Evolutionary conservation across 2,329 filamentous ascomycete species (phyloP).

Genomic region (Trichoderma hamatum): DNA sequence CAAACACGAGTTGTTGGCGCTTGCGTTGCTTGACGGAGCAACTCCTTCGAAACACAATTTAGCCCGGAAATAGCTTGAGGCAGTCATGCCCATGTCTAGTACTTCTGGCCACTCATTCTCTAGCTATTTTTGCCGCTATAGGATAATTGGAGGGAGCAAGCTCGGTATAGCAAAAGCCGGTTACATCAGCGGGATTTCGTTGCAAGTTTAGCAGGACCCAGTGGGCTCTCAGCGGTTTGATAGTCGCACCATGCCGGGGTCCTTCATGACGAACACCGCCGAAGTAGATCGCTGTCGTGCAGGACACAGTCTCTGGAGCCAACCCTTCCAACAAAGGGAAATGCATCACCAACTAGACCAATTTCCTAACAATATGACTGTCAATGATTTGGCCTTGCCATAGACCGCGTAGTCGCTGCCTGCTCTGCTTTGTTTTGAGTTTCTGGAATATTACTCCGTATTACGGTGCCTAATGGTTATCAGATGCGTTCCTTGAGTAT

Average conservation of each 20-base stretch:
- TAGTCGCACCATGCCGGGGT: conserved; percentile 13
- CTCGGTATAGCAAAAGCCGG: conserved; percentile 10
- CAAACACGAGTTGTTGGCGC: neutral
- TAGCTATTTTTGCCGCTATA: neutral
- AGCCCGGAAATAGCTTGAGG: neutral
- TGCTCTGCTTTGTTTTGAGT: neutral
- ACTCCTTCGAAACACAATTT: neutral
- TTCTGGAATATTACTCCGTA: neutral
- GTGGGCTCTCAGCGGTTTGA: conserved; percentile 4
- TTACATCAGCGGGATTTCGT: conserved; percentile 13
- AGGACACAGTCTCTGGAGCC: neutral
- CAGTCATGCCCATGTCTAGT: neutral
- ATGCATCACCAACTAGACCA: neutral
- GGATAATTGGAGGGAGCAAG: neutral
- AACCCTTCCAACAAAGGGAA: neutral
- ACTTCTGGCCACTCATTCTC: neutral
- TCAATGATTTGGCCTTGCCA: neutral
- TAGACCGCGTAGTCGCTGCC: conserved; percentile 6
- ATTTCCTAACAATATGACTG: neutral
- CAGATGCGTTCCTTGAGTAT: neutral
- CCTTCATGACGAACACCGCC: neutral
- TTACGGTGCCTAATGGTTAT: neutral
- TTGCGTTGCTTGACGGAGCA: conserved; percentile 4
- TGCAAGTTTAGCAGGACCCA: neutral
- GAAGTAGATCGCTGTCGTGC: neutral